Conservation (phyloP, 257 asterid species). For the Buddleja alternifolia region DNA sequence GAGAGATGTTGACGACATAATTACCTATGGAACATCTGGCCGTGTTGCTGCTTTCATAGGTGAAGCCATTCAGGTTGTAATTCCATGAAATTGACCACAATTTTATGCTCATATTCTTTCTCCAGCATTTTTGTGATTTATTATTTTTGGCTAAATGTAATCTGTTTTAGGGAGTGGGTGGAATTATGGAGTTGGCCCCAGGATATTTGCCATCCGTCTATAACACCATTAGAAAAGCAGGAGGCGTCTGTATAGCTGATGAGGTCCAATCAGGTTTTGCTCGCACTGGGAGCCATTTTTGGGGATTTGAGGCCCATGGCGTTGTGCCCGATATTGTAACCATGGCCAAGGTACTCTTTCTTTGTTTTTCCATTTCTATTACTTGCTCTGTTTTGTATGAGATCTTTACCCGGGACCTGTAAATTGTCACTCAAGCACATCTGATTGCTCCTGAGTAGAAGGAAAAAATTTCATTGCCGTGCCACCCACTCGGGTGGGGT, state of each 20-base stretch:
- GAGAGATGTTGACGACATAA: constrained; percentile 78
- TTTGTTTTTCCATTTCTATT: too few species aligned
- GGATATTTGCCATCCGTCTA: constrained; percentile 91
- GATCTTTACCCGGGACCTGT: constrained; percentile 1
- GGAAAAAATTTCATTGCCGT: too few species aligned
- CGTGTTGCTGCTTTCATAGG: constrained; percentile 79
- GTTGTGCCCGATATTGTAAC: constrained; percentile 96
- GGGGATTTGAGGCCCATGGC: constrained; percentile 96
- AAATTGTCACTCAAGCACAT: background rate
- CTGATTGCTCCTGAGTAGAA: too few species aligned
- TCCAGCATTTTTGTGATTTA: too few species aligned
- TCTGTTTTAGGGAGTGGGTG: constrained; percentile 90
- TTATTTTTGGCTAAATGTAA: constrained; percentile 12
- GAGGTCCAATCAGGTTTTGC: constrained; percentile 97
- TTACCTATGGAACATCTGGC: constrained; percentile 87
- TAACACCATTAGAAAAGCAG: constrained; percentile 66
- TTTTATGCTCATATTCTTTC: too few species aligned
- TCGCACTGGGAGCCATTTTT: constrained; percentile 86
- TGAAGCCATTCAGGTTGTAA: constrained; percentile 90
- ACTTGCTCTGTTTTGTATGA: background rate
- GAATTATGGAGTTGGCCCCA: constrained; percentile 94
- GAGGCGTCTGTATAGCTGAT: constrained; percentile 96
- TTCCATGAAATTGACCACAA: too few species aligned
- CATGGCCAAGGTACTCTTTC: constrained; percentile 80
- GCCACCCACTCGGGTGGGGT: too few species aligned